These are phyloP conservation scores for Epichloe sylvatica DNA, from an alignment of 2,329 filamentous ascomycete species.

Conservation along the genomic window DNA sequence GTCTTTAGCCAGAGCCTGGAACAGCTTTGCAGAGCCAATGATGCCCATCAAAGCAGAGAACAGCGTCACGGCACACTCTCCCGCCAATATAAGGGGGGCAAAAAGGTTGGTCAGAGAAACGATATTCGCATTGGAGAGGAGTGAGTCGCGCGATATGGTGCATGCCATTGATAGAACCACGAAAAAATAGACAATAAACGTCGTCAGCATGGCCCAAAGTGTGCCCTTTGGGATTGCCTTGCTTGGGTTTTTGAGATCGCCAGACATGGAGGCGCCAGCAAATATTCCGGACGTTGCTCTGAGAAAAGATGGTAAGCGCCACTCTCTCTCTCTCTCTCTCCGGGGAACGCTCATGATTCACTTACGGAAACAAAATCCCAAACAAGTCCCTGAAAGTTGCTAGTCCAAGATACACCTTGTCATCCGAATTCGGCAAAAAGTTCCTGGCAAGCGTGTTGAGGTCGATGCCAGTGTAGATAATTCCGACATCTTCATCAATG, in stretches of 20 bases:
- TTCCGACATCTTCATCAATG: slow-evolving; percentile 41
- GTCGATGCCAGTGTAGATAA: slow-evolving; percentile 69
- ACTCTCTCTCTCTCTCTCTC: slow-evolving; percentile 11
- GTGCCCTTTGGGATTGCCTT: slow-evolving; percentile 78
- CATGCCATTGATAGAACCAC: slow-evolving; percentile 69
- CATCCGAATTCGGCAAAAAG: slow-evolving; percentile 53
- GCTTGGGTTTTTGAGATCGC: slow-evolving; percentile 69
- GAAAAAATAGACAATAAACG: slow-evolving; percentile 60
- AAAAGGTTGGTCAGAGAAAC: slow-evolving; percentile 74
- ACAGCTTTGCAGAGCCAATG: slow-evolving; percentile 69
- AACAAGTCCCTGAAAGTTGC: slow-evolving; percentile 71
- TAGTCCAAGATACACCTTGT: slow-evolving; percentile 45
- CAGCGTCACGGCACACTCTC: slow-evolving; percentile 69
- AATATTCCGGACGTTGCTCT: slow-evolving; percentile 42
- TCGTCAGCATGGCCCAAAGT: slow-evolving; percentile 60
- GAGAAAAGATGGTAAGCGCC: background rate
- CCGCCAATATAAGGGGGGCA: slow-evolving; percentile 58
- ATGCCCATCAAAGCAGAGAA: slow-evolving; percentile 83
- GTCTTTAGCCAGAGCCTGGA: slow-evolving; percentile 72
- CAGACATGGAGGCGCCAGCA: slow-evolving; percentile 78
- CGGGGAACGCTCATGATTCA: background rate
- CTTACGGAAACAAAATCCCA: slow-evolving; percentile 64
- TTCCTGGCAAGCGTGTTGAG: slow-evolving; percentile 59
- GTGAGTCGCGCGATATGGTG: slow-evolving; percentile 58
- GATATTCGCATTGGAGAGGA: slow-evolving; percentile 63